Conservation (phyloP, 768 basidiomycete genomes). For the Naematelia encephala region DNA sequence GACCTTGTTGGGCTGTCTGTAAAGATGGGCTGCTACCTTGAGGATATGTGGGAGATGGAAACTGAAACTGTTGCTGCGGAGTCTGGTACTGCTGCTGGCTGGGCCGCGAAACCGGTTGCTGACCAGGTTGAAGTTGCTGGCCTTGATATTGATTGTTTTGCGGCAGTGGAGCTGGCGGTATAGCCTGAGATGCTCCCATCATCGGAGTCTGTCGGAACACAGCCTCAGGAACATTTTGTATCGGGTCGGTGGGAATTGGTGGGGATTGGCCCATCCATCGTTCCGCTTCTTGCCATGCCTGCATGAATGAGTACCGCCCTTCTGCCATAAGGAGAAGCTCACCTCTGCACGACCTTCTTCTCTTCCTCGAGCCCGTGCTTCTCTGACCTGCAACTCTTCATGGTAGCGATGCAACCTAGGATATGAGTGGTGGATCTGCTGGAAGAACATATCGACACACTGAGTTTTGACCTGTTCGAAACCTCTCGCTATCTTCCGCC, state of each 20-base stretch:
- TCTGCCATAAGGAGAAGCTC: conserved; percentile 4
- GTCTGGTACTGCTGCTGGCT: not conserved
- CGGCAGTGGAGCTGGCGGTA: not conserved
- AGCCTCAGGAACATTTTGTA: conserved; percentile 28
- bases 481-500: conserved; percentile 33
- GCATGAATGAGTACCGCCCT: conserved; percentile 9
- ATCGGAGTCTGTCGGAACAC: conserved; percentile 35
- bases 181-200: conserved; percentile 9
- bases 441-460: conserved; percentile 26
- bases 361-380: conserved; percentile 44
- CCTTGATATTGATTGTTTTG: not conserved
- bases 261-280: conserved; percentile 48
- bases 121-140: no score
- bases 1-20: no score
- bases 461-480: conserved; percentile 46
- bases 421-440: not conserved
- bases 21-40: no score
- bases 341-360: conserved; percentile 48
- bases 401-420: conserved; percentile 43
- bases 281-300: conserved; percentile 49
- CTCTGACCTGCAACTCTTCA: conserved; percentile 40
- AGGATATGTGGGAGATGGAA: not conserved
- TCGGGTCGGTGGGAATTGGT: conserved; percentile 47
- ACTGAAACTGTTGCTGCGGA: conserved; percentile 1
- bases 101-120: not conserved